These are phyloP conservation scores for Mycena rebaudengoi DNA, from an alignment of 768 basidiomycete genomes.

Conservation along the genomic window DNA sequence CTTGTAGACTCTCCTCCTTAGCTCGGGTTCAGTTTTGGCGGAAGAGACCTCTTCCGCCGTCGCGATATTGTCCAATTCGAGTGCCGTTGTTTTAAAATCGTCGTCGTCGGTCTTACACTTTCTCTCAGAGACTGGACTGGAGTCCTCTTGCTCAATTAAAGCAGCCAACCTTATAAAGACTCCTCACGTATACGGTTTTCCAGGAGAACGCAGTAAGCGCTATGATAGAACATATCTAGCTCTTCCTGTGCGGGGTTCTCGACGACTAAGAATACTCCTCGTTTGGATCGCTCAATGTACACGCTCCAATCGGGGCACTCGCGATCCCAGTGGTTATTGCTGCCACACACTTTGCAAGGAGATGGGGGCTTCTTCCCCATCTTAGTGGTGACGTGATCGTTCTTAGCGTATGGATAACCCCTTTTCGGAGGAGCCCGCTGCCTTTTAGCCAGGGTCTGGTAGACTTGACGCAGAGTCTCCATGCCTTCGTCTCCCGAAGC, in stretches of 20 bases:
- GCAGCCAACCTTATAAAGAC: background rate
- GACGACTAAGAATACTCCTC: background rate
- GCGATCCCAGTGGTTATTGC: background rate
- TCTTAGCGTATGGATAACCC: background rate
- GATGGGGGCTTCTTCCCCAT: background rate
- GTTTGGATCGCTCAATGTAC: background rate
- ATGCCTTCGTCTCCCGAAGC: background rate
- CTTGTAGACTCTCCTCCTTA: background rate
- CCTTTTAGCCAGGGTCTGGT: background rate
- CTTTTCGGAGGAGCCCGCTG: background rate
- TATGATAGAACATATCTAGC: background rate
- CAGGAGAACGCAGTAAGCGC: background rate
- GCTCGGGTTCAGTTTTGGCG: background rate
- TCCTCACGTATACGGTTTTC: background rate
- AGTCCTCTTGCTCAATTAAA: background rate
- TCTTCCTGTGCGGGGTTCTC: background rate
- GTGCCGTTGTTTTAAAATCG: background rate
- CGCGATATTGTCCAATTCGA: background rate
- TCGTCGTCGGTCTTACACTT: background rate
- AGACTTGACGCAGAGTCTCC: background rate
- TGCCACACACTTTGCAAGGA: slow-evolving; percentile 5
- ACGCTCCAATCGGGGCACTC: slow-evolving; percentile 3
- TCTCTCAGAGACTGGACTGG: background rate
- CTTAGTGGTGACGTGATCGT: background rate
- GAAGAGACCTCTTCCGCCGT: background rate